Evolutionary conservation across 1,284 basidiomycete genomes (phyloP).

Genomic region (Marasmius fiardii): DNA sequence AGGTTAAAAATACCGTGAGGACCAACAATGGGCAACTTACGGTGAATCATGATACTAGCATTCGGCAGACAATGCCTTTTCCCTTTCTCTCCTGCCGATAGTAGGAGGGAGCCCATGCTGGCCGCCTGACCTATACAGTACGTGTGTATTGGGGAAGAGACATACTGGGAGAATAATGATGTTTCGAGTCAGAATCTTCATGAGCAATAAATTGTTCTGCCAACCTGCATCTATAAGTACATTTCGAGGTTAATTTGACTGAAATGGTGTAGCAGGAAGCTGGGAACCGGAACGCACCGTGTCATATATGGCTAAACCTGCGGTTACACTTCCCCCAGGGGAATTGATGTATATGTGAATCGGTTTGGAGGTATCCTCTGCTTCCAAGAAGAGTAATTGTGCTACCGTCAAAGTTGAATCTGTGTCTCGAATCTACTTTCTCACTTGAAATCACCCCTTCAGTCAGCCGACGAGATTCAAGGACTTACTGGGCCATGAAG

Average conservation of each 20-base stretch:
- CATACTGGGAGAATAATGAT: conserved; percentile 81
- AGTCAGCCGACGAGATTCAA: conserved; percentile 22
- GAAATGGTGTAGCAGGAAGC: not conserved
- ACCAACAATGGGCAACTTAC: conserved; percentile 42
- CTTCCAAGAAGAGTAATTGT: conserved; percentile 90
- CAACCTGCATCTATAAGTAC: conserved; percentile 69
- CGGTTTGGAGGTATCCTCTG: conserved; percentile 87
- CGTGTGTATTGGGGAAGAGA: conserved; percentile 90
- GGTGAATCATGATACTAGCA: conserved; percentile 95
- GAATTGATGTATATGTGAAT: conserved; percentile 95
- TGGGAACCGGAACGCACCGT: conserved; percentile 51
- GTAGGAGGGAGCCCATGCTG: conserved; percentile 88
- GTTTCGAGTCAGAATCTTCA: conserved; percentile 13
- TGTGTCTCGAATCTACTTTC: conserved; percentile 74
- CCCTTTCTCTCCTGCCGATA: conserved; percentile 85
- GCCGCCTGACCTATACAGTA: conserved; percentile 93
- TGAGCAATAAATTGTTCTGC: conserved; percentile 13
- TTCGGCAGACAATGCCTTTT: conserved; percentile 89
- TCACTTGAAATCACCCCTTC: not conserved
- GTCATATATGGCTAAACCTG: conserved; percentile 93
- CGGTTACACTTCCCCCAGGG: conserved; percentile 91
- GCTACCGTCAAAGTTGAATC: conserved; percentile 85
- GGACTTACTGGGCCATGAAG: conserved; percentile 76
- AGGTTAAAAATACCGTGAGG: not conserved
- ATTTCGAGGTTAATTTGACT: not conserved